phyloP scores from a whole-genome alignment of 129 eudicot genomes.

The Gnaphalium uliginosum region DNA sequence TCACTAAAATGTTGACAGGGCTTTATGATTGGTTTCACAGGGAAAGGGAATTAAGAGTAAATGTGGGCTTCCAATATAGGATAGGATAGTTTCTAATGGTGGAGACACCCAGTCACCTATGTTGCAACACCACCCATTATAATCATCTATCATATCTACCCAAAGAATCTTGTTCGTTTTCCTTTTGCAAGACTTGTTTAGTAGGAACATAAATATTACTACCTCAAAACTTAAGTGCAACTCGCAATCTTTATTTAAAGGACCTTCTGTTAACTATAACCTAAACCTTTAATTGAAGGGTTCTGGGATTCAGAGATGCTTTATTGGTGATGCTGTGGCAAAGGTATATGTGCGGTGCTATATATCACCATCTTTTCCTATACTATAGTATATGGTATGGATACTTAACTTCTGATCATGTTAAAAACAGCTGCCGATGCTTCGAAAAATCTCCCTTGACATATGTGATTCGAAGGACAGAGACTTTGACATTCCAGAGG shows the following conservation, averaged over 20 bases:
- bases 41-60: background rate
- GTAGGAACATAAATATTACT: background rate
- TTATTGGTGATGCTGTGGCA: slow-evolving; percentile 54
- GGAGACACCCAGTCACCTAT: no score
- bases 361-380: background rate
- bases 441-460: slow-evolving; percentile 79
- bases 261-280: slow-evolving; percentile 6
- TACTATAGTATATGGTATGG: background rate
- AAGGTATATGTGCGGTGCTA: slow-evolving; percentile 38
- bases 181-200: background rate
- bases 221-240: background rate
- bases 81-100: background rate
- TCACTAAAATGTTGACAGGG: background rate
- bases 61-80: background rate
- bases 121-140: no score
- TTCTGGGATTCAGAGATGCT: slow-evolving; percentile 53
- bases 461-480: slow-evolving; percentile 70
- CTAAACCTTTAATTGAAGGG: slow-evolving; percentile 52
- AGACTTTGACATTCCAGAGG: slow-evolving; percentile 5
- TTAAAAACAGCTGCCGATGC: slow-evolving; percentile 75
- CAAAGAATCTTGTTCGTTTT: slow-evolving; percentile 1
- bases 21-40: background rate
- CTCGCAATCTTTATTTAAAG: slow-evolving; percentile 5
- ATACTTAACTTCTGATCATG: slow-evolving; percentile 17
- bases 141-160: background rate